phyloP scores from a whole-genome alignment of 192 early-diverging fungal species.

The Spinellus fusiger region DNA sequence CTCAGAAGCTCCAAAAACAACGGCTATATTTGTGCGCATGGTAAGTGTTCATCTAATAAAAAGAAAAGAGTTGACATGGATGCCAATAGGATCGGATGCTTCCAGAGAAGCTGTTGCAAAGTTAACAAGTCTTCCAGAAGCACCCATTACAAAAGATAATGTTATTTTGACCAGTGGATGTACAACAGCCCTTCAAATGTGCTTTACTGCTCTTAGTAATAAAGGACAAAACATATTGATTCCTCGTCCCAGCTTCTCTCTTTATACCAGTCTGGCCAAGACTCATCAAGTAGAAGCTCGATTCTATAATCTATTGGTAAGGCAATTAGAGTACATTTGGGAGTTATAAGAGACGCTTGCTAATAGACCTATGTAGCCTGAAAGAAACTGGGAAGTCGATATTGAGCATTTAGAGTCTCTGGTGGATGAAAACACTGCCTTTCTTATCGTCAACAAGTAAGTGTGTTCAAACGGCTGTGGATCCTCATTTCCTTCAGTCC shows the following conservation, averaged over 20 bases:
- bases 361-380: constrained; percentile 38
- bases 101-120: constrained; percentile 75
- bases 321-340: constrained; percentile 3
- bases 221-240: constrained; percentile 82
- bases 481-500: constrained; percentile 36
- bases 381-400: constrained; percentile 81
- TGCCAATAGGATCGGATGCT: not conserved
- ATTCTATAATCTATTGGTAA: constrained; percentile 73
- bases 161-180: constrained; percentile 78
- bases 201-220: constrained; percentile 64
- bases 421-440: constrained; percentile 76
- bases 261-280: constrained; percentile 77
- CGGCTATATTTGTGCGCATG: constrained; percentile 75
- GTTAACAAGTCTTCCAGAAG: constrained; percentile 59
- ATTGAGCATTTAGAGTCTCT: constrained; percentile 71
- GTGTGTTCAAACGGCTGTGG: not conserved
- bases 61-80: not conserved
- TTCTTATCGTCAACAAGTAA: constrained; percentile 79
- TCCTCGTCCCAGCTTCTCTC: constrained; percentile 79
- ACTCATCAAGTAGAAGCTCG: constrained; percentile 71
- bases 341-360: no score
- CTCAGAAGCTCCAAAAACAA: constrained; percentile 70
- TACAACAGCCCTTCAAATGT: constrained; percentile 71
- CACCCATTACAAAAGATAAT: constrained; percentile 68
- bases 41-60: constrained; percentile 30